phyloP scores from a whole-genome alignment of 345 rosid species.

The Arabis alpina region DNA sequence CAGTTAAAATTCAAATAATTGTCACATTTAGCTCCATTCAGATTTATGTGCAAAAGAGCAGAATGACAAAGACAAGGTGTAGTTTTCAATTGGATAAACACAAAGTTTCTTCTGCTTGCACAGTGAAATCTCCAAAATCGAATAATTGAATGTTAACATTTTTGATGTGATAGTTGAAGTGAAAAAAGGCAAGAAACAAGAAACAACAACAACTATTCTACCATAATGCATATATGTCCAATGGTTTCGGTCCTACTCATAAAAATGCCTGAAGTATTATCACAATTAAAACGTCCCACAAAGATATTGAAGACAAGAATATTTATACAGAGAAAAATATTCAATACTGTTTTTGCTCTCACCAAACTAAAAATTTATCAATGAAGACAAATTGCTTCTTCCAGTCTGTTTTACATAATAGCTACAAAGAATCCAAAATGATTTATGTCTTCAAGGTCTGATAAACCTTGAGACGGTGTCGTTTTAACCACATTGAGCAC shows the following conservation, averaged over 20 bases:
- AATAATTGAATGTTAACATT: slow-evolving; percentile 9
- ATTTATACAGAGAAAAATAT: not conserved
- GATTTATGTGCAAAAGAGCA: slow-evolving; percentile 7
- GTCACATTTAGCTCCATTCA: not conserved
- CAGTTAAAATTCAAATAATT: not conserved
- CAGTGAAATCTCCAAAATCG: slow-evolving; percentile 17
- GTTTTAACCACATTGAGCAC: slow-evolving; percentile 9
- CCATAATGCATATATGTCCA: slow-evolving; percentile 14
- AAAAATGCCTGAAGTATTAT: slow-evolving; percentile 1
- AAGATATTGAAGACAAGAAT: not conserved
- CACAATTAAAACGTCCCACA: too few species aligned
- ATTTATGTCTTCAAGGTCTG: slow-evolving; percentile 35
- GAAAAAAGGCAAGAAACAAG: slow-evolving; percentile 24
- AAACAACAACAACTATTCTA: slow-evolving; percentile 20
- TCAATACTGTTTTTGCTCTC: not conserved
- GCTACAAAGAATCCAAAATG: slow-evolving; percentile 23
- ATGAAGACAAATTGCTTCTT: slow-evolving; percentile 20
- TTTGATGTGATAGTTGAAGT: not conserved
- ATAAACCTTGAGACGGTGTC: slow-evolving; percentile 10
- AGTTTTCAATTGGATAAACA: slow-evolving; percentile 16
- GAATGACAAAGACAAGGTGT: slow-evolving; percentile 23
- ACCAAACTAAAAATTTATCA: slow-evolving; percentile 19
- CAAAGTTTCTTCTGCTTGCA: slow-evolving; percentile 30
- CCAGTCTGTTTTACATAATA: slow-evolving; percentile 19
- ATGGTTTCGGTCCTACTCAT: slow-evolving; percentile 29